Evolutionary conservation across 805 yeast species (phyloP), one percentile per base, ranked within the genome.

Genomic region (Priceomyces melissophilus): DNA sequence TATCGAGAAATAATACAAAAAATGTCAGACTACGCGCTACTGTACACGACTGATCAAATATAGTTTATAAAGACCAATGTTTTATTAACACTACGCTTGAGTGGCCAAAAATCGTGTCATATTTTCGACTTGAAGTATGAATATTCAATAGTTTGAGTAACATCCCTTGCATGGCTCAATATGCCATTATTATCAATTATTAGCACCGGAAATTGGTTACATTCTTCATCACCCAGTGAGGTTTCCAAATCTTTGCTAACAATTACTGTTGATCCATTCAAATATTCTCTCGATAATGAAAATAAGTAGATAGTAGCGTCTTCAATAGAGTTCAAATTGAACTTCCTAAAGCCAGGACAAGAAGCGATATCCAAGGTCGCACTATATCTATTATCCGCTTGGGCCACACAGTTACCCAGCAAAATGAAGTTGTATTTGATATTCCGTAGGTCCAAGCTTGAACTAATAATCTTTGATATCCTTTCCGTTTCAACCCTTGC

Each of bases 401-500:
- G 71, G 31, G 76, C 70, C 2, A 64, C 85, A 51, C 89, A 89
- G 10, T 87, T 82, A 9, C 97, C 98, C 0, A 97, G 98, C 1
- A 96, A 96, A 47, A 90, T 76, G 53, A 85, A 79, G 60, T 90
- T 90, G 37, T 82, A 76, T 43, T 91, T 74, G 37, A 90, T 76
- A 3, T 97, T 97, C 43, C 87, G 60, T 1, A 96, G 96, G 1
- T 96, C 97, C 41, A 87, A 71, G 61, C 90, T 97, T 4, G 88
- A 91, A 1, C 96, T 95, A 42, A 89, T 61, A 1, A 88, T 83
- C 49, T 83, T 81, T 13, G 88, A 79, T 29, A 90, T 69, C 2
- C 96, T 93, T 59, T 90, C 98, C 25, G 90, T 77, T n/a, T 96
- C 98, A 2, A 97, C 96, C 63, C 89, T 90, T 2, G 97, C 97